Evolutionary conservation across 208 protist genomes (phyloP).

Genomic region (Crithidia expoeki): DNA sequence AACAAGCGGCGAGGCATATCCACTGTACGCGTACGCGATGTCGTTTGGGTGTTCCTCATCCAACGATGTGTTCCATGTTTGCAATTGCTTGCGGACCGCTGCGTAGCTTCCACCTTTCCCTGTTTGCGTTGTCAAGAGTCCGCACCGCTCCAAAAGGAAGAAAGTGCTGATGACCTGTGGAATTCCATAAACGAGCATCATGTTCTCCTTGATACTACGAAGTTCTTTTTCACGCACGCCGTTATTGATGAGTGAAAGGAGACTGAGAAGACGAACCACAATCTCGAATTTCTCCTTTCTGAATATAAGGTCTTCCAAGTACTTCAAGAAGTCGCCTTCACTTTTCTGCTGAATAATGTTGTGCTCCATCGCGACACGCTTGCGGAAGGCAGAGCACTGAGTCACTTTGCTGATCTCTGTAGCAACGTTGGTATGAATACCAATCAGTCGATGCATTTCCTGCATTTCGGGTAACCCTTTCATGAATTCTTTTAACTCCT

Average conservation of each 20-base stretch:
- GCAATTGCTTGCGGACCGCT: constrained; percentile 56
- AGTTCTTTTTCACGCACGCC: constrained; percentile 78
- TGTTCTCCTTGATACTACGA: constrained; percentile 63
- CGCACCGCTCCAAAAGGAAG: constrained; percentile 59
- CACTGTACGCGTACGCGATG: constrained; percentile 76
- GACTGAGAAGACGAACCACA: constrained; percentile 77
- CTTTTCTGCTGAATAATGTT: constrained; percentile 74
- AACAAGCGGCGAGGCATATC: constrained; percentile 73
- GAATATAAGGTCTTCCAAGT: constrained; percentile 86
- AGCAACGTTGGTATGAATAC: constrained; percentile 81
- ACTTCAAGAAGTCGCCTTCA: constrained; percentile 73
- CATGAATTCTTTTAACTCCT: constrained; percentile 91
- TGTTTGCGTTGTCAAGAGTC: constrained; percentile 51
- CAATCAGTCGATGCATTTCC: constrained; percentile 79
- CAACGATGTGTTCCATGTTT: constrained; percentile 58
- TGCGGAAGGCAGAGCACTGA: constrained; percentile 66
- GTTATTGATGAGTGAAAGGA: constrained; percentile 85
- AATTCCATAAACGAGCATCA: constrained; percentile 90
- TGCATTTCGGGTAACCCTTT: constrained; percentile 86
- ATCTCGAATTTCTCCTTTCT: constrained; percentile 53
- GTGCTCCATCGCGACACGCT: constrained; percentile 75
- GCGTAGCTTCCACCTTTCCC: constrained; percentile 54
- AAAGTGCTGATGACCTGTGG: constrained; percentile 70
- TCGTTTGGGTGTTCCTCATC: constrained; percentile 73
- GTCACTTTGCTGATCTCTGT: constrained; percentile 79